phyloP scores from a whole-genome alignment of 352 stramenopile genomes.

The Phytophthora colocasiae region DNA sequence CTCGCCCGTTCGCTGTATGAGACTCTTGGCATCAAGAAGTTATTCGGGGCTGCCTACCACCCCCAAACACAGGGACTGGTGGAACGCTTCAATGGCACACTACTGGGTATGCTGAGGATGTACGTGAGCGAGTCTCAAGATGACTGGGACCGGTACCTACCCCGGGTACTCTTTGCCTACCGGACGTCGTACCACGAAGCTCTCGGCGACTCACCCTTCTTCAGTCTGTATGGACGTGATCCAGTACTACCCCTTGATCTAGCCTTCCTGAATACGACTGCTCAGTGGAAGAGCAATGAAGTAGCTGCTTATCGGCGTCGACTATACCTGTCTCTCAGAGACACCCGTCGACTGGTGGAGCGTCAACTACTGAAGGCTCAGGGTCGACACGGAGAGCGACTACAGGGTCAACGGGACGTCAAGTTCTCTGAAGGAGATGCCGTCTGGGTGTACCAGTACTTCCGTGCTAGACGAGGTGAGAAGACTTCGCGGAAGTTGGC shows the following conservation, averaged over 20 bases:
- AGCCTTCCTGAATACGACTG: conserved; percentile 5
- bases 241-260: neutral
- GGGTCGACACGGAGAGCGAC: neutral
- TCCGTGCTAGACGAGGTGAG: no score
- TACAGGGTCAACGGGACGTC: neutral
- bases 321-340: neutral
- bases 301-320: neutral
- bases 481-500: no score
- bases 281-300: conserved; percentile 4
- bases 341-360: conserved; percentile 1
- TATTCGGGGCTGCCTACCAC: no score
- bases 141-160: no score
- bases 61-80: no score
- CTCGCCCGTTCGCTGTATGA: no score
- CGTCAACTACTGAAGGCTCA: conserved; percentile 3
- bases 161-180: conserved; percentile 8
- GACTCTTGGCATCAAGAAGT: no score
- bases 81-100: no score
- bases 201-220: conserved; percentile 5
- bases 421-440: no score
- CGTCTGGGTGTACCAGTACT: no score
- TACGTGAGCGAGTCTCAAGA: no score
- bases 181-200: conserved; percentile 7
- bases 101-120: no score
- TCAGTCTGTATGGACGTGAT: conserved; percentile 8